phyloP scores from a whole-genome alignment of 1,284 basidiomycete species.

The Cryptococcus maquisensis region DNA sequence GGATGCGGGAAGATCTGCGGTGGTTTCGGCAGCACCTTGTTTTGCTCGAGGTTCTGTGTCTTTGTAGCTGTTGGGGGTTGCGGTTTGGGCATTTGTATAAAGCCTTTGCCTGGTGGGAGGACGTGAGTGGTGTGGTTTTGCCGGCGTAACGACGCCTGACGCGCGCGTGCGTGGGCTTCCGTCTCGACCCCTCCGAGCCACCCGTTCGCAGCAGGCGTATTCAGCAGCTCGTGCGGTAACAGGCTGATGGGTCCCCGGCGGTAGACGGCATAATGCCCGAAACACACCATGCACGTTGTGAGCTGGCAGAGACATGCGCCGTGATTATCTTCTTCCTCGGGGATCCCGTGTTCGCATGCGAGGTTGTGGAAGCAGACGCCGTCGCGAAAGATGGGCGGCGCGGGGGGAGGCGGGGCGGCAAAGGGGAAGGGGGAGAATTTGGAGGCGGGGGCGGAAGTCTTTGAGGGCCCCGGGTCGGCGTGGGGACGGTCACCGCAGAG shows the following conservation, averaged over 20 bases:
- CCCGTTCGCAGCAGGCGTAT: slow-evolving; percentile 19
- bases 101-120: slow-evolving; percentile 37
- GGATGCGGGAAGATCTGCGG: slow-evolving; percentile 44
- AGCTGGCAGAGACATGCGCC: slow-evolving; percentile 41
- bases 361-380: slow-evolving; percentile 37
- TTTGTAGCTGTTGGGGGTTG: slow-evolving; percentile 2
- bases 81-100: slow-evolving; percentile 30
- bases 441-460: slow-evolving; percentile 3
- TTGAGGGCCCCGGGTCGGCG: slow-evolving; percentile 10
- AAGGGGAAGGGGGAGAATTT: slow-evolving; percentile 11
- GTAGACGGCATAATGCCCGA: slow-evolving; percentile 22
- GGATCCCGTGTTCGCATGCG: slow-evolving; percentile 25
- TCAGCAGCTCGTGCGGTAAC: slow-evolving; percentile 31
- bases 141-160: slow-evolving; percentile 12
- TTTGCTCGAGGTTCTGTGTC: background rate
- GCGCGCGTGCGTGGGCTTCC: slow-evolving; percentile 25
- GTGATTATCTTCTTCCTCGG: slow-evolving; percentile 37
- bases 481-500: slow-evolving; percentile 30
- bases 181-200: slow-evolving; percentile 38
- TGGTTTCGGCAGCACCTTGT: slow-evolving; percentile 4
- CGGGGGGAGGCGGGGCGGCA: slow-evolving; percentile 8
- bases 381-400: slow-evolving; percentile 22
- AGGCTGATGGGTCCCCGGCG: slow-evolving; percentile 35
- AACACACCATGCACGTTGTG: slow-evolving; percentile 35
- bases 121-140: background rate